A percentile compares a stretch with the other conserved stretches of the same genome.
These are phyloP conservation scores for Cephaloascus fragrans DNA, from an alignment of 805 yeast genomes.

Conservation along the genomic window DNA sequence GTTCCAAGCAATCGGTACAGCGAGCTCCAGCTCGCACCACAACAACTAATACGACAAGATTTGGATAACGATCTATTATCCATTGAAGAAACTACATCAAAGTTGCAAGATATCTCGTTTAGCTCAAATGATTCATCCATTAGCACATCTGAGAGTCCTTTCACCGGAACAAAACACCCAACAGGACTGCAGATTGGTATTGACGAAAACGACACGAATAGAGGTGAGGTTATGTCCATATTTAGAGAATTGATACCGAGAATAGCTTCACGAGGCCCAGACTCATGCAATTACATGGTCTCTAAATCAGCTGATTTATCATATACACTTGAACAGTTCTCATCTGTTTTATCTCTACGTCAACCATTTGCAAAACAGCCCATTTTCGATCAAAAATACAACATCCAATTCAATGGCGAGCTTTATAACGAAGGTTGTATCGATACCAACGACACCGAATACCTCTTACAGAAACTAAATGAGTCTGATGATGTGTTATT, in stretches of 20 bases:
- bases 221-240: too few relatives aligned
- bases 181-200: too few relatives aligned
- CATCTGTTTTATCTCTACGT: constrained; percentile 76
- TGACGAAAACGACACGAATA: too few relatives aligned
- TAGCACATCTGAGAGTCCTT: too few relatives aligned
- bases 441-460: constrained; percentile 53
- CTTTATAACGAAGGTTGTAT: constrained; percentile 54
- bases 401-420: constrained; percentile 87
- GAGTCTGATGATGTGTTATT: constrained; percentile 23
- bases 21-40: background rate
- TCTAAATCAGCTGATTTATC: constrained; percentile 3
- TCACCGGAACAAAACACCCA: too few relatives aligned
- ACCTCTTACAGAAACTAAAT: constrained; percentile 28
- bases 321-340: constrained; percentile 27
- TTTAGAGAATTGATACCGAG: constrained; percentile 30
- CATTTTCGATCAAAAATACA: constrained; percentile 14
- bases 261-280: constrained; percentile 57
- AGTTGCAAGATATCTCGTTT: background rate
- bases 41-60: background rate
- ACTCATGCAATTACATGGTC: constrained; percentile 27
- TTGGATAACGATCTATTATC: background rate
- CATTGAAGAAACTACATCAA: background rate
- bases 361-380: constrained; percentile 79
- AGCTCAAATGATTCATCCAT: too few relatives aligned
- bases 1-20: too few relatives aligned